These are phyloP conservation scores for Ambispora gerdemannii DNA, from an alignment of 192 early-diverging fungal species.

Conservation along the genomic window DNA sequence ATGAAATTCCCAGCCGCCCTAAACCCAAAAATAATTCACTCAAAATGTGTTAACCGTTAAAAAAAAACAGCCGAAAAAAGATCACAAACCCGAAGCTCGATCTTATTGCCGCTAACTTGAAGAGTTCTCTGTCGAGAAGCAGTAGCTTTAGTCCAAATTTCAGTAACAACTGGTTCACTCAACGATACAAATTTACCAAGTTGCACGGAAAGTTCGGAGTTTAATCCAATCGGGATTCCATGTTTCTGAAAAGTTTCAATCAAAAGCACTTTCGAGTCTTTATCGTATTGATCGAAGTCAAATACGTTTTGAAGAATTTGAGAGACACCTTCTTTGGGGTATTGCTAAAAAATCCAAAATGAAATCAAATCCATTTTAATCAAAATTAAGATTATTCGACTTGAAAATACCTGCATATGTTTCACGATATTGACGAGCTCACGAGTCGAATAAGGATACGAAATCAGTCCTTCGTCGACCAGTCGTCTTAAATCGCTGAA, in stretches of 20 bases:
- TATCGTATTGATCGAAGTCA: conserved; percentile 77
- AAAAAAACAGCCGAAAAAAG: no score
- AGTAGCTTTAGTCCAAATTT: conserved; percentile 51
- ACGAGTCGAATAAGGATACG: conserved; percentile 79
- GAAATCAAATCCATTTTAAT: no score
- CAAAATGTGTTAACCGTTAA: no score
- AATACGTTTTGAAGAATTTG: conserved; percentile 74
- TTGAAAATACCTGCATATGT: conserved; percentile 59
- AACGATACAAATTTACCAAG: conserved; percentile 51
- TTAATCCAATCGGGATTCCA: conserved; percentile 66
- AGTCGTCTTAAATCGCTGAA: conserved; percentile 69
- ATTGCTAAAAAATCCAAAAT: conserved; percentile 38
- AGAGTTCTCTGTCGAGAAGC: no score
- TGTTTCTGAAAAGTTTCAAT: conserved; percentile 72
- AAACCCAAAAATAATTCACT: conserved; percentile 31
- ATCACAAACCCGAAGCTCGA: no score
- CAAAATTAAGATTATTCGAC: neutral
- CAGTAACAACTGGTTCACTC: conserved; percentile 49
- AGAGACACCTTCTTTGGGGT: conserved; percentile 66
- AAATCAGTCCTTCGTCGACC: conserved; percentile 72
- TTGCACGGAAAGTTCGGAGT: conserved; percentile 64
- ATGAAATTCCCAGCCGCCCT: conserved; percentile 56
- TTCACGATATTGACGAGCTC: conserved; percentile 76
- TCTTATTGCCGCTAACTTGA: no score
- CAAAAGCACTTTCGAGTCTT: conserved; percentile 63